A percentile compares a stretch with the other conserved stretches of the same genome.
Conservation (phyloP, 2,329 filamentous ascomycete species). For the Magnaporthiopsis incrustans region DNA sequence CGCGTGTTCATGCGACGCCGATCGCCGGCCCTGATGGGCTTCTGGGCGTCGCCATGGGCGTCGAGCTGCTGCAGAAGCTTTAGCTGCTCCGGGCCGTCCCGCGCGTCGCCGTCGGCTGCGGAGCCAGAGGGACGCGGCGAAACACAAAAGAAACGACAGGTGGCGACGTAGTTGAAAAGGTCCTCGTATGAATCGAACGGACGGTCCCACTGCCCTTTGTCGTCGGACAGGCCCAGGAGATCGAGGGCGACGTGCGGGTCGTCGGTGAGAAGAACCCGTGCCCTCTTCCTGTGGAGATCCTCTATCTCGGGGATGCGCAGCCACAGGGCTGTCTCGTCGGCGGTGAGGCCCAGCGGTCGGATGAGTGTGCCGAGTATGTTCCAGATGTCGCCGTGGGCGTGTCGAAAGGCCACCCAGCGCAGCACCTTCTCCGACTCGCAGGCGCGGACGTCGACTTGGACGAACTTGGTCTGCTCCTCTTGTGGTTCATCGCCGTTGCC, state of each 20-base stretch:
- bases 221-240: constrained; percentile 53
- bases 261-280: constrained; percentile 51
- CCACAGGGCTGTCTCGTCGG: constrained; percentile 55
- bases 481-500: constrained; percentile 1
- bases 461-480: constrained; percentile 24
- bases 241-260: constrained; percentile 47
- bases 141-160: constrained; percentile 50
- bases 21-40: constrained; percentile 42
- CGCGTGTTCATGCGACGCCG: constrained; percentile 46
- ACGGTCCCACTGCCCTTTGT: constrained; percentile 34
- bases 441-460: constrained; percentile 64
- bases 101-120: constrained; percentile 10
- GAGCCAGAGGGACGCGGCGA: constrained; percentile 9
- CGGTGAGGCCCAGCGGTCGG: constrained; percentile 56
- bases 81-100: not conserved
- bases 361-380: constrained; percentile 59
- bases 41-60: not conserved
- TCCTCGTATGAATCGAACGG: constrained; percentile 47
- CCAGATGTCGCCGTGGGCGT: constrained; percentile 65
- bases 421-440: constrained; percentile 34
- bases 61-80: not conserved
- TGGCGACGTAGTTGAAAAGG: constrained; percentile 54
- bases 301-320: constrained; percentile 65
- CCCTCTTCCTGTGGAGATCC: constrained; percentile 41
- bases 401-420: constrained; percentile 59